These are phyloP conservation scores for Ophiostoma pallidulum DNA, from an alignment of 2,329 filamentous ascomycete genomes.

Conservation along the genomic window DNA sequence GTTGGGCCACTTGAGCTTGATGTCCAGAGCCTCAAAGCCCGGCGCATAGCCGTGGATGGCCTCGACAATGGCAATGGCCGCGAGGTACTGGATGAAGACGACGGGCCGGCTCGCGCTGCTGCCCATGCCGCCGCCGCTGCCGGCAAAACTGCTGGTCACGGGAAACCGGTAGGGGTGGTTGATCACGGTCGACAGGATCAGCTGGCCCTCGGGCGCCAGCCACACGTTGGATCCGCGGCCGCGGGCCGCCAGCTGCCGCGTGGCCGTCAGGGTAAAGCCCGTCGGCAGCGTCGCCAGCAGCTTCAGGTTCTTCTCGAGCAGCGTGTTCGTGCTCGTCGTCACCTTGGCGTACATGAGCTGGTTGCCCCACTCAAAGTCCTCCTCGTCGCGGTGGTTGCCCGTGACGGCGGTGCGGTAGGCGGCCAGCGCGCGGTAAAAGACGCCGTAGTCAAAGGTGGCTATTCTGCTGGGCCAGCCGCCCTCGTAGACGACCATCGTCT, in stretches of 20 bases:
- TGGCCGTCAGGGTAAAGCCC: conserved; percentile 82
- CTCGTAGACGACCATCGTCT: conserved; percentile 66
- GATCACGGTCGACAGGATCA: conserved; percentile 83
- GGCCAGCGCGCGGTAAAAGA: conserved; percentile 64
- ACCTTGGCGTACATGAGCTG: conserved; percentile 81
- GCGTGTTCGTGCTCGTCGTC: conserved; percentile 85
- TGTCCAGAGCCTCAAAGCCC: conserved; percentile 64
- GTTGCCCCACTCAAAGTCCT: conserved; percentile 55
- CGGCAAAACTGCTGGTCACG: conserved; percentile 20
- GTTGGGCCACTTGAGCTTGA: conserved; percentile 96
- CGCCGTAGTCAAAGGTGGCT: conserved; percentile 75
- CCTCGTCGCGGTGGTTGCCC: not conserved
- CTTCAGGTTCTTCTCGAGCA: conserved; percentile 81
- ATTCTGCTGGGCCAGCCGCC: conserved; percentile 60
- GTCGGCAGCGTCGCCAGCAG: conserved; percentile 67
- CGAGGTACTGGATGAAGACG: conserved; percentile 88
- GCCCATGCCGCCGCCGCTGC: conserved; percentile 34
- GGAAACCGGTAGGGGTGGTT: conserved; percentile 70
- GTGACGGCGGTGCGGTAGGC: conserved; percentile 51
- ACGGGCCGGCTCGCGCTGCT: conserved; percentile 43
- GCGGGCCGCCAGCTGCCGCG: conserved; percentile 77
- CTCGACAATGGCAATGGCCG: conserved; percentile 76
- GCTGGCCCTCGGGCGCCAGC: conserved; percentile 77
- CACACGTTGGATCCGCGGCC: conserved; percentile 90
- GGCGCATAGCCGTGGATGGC: conserved; percentile 71